phyloP scores from a whole-genome alignment of 2,329 filamentous ascomycete species.

The Pseudocercospora cruenta region DNA sequence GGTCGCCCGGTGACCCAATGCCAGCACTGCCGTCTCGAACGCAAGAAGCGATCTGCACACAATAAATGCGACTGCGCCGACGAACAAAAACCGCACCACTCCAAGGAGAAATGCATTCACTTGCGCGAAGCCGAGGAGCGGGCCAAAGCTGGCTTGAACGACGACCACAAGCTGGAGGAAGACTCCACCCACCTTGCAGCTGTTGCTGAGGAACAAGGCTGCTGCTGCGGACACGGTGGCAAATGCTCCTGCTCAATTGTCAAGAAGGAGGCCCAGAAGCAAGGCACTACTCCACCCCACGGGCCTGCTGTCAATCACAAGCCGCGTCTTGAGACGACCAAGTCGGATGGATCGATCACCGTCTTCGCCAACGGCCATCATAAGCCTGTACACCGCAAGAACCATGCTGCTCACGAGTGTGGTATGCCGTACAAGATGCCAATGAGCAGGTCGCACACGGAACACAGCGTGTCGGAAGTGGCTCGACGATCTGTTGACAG shows the following conservation, averaged over 20 bases:
- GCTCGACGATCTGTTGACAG: conserved; percentile 58
- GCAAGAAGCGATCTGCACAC: conserved; percentile 93
- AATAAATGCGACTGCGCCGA: conserved; percentile 97
- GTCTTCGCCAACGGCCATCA: conserved; percentile 67
- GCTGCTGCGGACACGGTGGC: conserved; percentile 61
- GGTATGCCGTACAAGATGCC: conserved; percentile 67
- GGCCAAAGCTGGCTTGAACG: conserved; percentile 36
- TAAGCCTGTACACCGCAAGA: conserved; percentile 67
- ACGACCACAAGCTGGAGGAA: conserved; percentile 27
- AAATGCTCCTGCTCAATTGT: conserved; percentile 62
- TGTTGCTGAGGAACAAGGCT: conserved; percentile 46
- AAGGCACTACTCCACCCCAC: conserved; percentile 37
- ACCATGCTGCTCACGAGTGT: conserved; percentile 65
- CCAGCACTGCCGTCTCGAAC: conserved; percentile 91
- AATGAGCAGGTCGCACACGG: conserved; percentile 58
- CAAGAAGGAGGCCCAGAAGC: conserved; percentile 56
- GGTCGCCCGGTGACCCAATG: conserved; percentile 97
- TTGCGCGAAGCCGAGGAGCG: conserved; percentile 42
- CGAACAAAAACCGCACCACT: conserved; percentile 67
- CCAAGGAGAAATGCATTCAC: conserved; percentile 52
- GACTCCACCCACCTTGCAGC: conserved; percentile 35
- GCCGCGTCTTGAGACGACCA: conserved; percentile 60
- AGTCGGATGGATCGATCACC: conserved; percentile 63
- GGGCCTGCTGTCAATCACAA: conserved; percentile 52
- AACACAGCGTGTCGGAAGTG: conserved; percentile 47